These are phyloP conservation scores for Corchorus olitorius DNA, from an alignment of 345 rosid species.

Conservation along the genomic window DNA sequence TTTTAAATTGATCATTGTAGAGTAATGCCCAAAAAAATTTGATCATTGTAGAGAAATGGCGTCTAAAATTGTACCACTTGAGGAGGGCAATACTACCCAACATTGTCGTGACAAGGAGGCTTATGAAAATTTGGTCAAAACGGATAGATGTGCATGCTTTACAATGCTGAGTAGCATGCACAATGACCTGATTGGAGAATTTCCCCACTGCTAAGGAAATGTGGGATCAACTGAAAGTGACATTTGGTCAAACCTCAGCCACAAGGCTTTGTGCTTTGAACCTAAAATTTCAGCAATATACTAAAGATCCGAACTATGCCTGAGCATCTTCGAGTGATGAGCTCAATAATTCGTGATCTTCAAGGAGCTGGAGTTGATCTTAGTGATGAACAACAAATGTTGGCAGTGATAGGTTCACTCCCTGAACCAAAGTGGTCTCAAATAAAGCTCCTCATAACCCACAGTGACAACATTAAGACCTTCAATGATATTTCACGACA, in stretches of 20 bases:
- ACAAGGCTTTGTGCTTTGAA: not conserved
- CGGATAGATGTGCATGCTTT: too few relatives aligned
- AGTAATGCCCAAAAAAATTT: too few relatives aligned
- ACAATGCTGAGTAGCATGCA: too few relatives aligned
- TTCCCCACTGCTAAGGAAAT: not conserved
- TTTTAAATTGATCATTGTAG: too few relatives aligned
- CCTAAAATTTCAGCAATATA: not conserved
- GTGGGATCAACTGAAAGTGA: not conserved
- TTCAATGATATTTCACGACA: too few relatives aligned
- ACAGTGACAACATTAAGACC: not conserved
- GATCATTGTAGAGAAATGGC: too few relatives aligned
- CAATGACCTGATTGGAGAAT: not conserved
- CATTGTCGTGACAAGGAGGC: not conserved
- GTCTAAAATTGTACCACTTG: too few relatives aligned
- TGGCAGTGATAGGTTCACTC: not conserved
- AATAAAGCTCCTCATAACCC: not conserved
- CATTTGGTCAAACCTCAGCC: slow-evolving; percentile 9
- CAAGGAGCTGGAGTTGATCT: not conserved
- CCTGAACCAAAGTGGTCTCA: not conserved
- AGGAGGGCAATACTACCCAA: not conserved
- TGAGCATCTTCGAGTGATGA: not conserved
- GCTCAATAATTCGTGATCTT: not conserved
- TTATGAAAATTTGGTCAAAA: too few relatives aligned
- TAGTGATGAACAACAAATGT: not conserved
- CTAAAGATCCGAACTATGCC: not conserved